These are phyloP conservation scores for Sarocladium brachiariae DNA, from an alignment of 2,329 filamentous ascomycete species.

Conservation along the genomic window DNA sequence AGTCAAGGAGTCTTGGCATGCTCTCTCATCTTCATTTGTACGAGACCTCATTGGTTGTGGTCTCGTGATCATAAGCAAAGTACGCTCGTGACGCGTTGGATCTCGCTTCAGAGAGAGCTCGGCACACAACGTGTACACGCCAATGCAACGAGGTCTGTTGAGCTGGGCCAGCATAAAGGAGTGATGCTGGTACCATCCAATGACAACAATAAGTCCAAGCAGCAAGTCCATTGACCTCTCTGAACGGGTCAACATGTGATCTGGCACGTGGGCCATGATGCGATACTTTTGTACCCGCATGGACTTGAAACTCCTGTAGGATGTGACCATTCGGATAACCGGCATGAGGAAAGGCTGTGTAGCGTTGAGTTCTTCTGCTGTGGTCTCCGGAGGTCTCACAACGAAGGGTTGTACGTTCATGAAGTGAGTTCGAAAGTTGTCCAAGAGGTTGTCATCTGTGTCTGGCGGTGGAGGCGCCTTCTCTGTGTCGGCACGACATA, in stretches of 20 bases:
- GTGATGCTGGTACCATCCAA: constrained; percentile 48
- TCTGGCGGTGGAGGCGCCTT: constrained; percentile 33
- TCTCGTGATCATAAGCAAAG: constrained; percentile 33
- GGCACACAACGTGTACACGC: constrained; percentile 38
- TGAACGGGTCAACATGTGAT: constrained; percentile 41
- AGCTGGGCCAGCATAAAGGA: constrained; percentile 47
- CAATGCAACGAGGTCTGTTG: constrained; percentile 41
- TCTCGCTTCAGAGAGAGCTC: constrained; percentile 40
- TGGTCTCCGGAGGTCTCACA: constrained; percentile 29
- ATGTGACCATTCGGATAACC: constrained; percentile 43
- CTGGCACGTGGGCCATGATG: constrained; percentile 38
- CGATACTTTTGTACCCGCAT: constrained; percentile 44
- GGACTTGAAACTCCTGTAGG: constrained; percentile 36
- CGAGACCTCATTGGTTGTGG: constrained; percentile 21
- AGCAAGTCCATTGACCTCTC: constrained; percentile 44
- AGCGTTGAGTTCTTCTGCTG: constrained; percentile 29
- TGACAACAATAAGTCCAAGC: constrained; percentile 40
- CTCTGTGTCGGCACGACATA: constrained; percentile 36
- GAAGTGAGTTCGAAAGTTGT: constrained; percentile 36
- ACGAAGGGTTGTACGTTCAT: constrained; percentile 42
- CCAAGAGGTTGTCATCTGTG: constrained; percentile 38
- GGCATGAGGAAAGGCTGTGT: constrained; percentile 42
- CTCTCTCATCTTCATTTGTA: constrained; percentile 45
- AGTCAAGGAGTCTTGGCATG: constrained; percentile 13
- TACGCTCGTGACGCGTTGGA: constrained; percentile 34